A percentile compares a stretch with the other conserved stretches of the same genome.
These are phyloP conservation scores for Colletotrichum limetticola DNA, from an alignment of 2,329 filamentous ascomycete genomes.

Conservation along the genomic window DNA sequence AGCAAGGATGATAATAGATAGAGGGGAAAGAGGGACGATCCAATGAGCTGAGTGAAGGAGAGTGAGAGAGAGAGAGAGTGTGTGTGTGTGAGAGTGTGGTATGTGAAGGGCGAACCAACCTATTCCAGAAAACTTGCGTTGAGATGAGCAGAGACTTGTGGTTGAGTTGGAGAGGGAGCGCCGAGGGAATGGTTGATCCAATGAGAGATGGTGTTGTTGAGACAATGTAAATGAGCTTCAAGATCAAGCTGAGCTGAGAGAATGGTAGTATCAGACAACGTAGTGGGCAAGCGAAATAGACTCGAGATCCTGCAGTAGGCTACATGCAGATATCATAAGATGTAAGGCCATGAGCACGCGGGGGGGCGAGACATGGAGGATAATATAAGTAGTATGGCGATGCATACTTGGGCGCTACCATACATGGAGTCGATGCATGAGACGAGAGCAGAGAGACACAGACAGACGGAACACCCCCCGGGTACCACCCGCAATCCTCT, in stretches of 20 bases:
- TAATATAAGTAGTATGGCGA: constrained; percentile 17
- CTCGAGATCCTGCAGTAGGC: constrained; percentile 9
- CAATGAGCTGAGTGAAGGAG: neutral
- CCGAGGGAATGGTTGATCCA: neutral
- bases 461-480: neutral
- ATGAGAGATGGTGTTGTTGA: neutral
- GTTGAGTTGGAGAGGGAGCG: constrained; percentile 1
- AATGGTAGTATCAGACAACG: neutral
- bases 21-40: neutral
- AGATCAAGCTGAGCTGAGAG: neutral
- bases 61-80: neutral
- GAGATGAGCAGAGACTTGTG: constrained; percentile 17
- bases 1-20: neutral
- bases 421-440: neutral
- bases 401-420: neutral
- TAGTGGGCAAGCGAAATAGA: neutral
- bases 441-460: neutral
- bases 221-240: neutral
- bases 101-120: constrained; percentile 11
- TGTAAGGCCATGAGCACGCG: neutral
- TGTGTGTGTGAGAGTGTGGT: neutral
- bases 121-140: constrained; percentile 9
- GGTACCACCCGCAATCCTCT: neutral
- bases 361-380: neutral
- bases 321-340: neutral